These are phyloP conservation scores for Cryptosporidium bovis DNA, from an alignment of 169 alveolate genomes.

Conservation along the genomic window DNA sequence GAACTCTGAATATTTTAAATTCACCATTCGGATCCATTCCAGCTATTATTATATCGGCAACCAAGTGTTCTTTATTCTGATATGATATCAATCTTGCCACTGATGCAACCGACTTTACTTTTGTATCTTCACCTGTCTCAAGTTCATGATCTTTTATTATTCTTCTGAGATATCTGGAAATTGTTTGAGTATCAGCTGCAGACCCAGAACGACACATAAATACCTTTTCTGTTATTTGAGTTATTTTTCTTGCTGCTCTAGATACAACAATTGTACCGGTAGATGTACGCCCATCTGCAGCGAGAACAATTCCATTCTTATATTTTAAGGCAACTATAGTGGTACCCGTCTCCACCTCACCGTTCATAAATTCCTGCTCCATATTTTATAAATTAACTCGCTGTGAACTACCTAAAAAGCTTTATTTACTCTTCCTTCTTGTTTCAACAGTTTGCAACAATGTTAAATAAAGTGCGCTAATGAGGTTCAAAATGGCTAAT, in stretches of 20 bases:
- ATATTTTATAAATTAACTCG: neutral
- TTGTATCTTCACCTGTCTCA: constrained; percentile 70
- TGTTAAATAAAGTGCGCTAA: too few relatives aligned
- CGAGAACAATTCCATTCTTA: constrained; percentile 92
- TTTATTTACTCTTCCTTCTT: neutral
- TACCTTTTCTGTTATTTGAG: constrained; percentile 86
- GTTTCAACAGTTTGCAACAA: too few relatives aligned
- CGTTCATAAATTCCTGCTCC: constrained; percentile 5
- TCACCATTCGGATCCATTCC: constrained; percentile 89
- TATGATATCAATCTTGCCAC: constrained; percentile 84
- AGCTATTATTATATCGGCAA: constrained; percentile 91
- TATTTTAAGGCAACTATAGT: constrained; percentile 91
- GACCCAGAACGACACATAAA: constrained; percentile 93
- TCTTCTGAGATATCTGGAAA: constrained; percentile 55
- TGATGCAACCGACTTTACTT: constrained; percentile 82
- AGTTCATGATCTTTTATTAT: constrained; percentile 62
- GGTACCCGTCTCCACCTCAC: constrained; percentile 86
- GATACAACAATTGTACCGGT: constrained; percentile 91
- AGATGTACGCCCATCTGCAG: constrained; percentile 95
- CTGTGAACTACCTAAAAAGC: neutral
- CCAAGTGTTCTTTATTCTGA: constrained; percentile 86
- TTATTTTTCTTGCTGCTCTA: constrained; percentile 91
- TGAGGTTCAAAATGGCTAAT: too few relatives aligned
- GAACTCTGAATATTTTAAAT: constrained; percentile 87
- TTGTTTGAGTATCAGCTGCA: constrained; percentile 94